phyloP scores from a whole-genome alignment of 1,284 basidiomycete species.

The Moesziomyces globuligerus region DNA sequence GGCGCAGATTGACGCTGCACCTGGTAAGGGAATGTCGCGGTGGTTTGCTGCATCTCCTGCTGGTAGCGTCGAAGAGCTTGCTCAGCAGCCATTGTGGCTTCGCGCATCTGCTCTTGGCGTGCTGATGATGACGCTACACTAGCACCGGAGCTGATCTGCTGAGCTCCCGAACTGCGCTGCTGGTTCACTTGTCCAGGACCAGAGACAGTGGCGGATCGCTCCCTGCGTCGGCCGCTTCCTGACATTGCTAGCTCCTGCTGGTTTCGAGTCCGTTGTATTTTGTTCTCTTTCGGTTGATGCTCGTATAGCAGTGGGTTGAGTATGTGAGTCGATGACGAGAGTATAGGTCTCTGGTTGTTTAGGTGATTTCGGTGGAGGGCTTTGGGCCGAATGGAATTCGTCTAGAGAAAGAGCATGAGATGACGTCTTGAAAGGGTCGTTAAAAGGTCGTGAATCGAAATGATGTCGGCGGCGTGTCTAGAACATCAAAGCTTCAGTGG shows the following conservation, averaged over 20 bases:
- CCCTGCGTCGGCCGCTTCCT: constrained; percentile 7
- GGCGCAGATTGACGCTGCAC: constrained; percentile 19
- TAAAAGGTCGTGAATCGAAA: neutral
- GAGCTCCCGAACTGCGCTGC: neutral
- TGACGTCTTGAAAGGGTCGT: neutral
- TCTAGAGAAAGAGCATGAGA: no score
- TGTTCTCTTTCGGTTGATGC: no score
- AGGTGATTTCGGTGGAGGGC: no score
- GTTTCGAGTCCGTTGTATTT: neutral
- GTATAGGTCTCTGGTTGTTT: no score
- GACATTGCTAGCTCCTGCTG: constrained; percentile 7
- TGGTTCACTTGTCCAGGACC: neutral
- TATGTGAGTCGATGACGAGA: no score
- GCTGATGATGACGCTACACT: constrained; percentile 13
- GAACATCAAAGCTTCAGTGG: no score
- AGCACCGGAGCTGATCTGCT: neutral
- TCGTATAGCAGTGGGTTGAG: no score
- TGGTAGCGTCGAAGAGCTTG: constrained; percentile 22
- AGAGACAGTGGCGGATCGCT: constrained; percentile 23
- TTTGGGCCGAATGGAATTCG: no score
- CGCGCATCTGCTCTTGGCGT: constrained; percentile 19
- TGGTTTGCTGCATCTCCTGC: constrained; percentile 11
- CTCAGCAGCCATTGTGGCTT: constrained; percentile 23
- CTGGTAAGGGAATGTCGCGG: constrained; percentile 14
- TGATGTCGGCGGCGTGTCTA: no score